Evolutionary conservation across 2,329 filamentous ascomycete genomes (phyloP).

Genomic region (Cordyceps cicadae): DNA sequence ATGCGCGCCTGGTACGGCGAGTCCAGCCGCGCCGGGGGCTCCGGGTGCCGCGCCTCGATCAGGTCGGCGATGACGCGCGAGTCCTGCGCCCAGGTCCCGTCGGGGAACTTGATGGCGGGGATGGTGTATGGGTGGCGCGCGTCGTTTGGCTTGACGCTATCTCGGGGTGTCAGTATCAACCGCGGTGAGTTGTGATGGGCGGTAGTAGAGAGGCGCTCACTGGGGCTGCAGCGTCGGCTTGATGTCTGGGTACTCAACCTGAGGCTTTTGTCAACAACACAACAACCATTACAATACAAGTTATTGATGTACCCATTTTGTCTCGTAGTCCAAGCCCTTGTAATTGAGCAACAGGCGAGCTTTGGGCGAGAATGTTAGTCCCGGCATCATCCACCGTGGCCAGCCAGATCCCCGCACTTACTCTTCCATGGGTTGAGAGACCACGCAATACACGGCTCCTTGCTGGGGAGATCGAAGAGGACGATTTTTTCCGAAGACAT

Average conservation of each 20-base stretch:
- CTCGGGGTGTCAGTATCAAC: not conserved
- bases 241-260: slow-evolving; percentile 59
- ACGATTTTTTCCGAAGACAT: slow-evolving; percentile 29
- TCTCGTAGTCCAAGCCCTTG: slow-evolving; percentile 59
- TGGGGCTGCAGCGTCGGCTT: slow-evolving; percentile 45
- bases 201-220: slow-evolving; percentile 27
- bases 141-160: not conserved
- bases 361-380: slow-evolving; percentile 22
- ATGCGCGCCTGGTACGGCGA: slow-evolving; percentile 40
- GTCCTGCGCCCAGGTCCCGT: slow-evolving; percentile 56
- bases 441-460: slow-evolving; percentile 42
- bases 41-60: slow-evolving; percentile 51
- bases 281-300: not conserved
- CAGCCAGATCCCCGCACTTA: slow-evolving; percentile 22
- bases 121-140: slow-evolving; percentile 36
- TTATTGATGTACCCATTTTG: slow-evolving; percentile 44
- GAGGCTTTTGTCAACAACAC: not conserved
- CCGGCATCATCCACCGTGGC: not conserved
- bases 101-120: slow-evolving; percentile 46
- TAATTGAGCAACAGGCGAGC: slow-evolving; percentile 59
- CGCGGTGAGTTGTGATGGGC: not conserved
- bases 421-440: slow-evolving; percentile 66
- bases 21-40: slow-evolving; percentile 50
- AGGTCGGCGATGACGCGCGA: slow-evolving; percentile 49
- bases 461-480: slow-evolving; percentile 56